Conservation (phyloP, 83 land plant genomes). For the Diphasiastrum complanatum region DNA sequence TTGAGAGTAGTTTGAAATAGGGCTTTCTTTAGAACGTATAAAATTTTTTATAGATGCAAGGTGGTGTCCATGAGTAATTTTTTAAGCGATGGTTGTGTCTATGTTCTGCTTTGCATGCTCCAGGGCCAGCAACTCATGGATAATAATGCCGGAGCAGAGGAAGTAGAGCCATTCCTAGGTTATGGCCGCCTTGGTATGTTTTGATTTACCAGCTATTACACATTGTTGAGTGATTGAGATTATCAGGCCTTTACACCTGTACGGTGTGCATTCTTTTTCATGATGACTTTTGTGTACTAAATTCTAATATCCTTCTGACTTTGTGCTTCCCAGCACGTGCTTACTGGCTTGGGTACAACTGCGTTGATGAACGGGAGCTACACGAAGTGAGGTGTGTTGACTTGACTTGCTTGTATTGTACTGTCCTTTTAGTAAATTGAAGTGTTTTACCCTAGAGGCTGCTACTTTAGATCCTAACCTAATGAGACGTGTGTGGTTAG, state of each 20-base stretch:
- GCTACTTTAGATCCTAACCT: too few relatives aligned
- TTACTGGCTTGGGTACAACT: slow-evolving; percentile 75
- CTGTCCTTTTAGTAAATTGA: too few relatives aligned
- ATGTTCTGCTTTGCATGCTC: neutral
- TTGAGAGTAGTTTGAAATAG: too few relatives aligned
- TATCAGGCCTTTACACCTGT: neutral
- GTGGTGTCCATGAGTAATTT: neutral
- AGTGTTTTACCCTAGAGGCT: too few relatives aligned
- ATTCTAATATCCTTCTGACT: neutral
- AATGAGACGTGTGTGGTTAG: too few relatives aligned
- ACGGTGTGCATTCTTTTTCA: neutral
- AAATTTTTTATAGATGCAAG: neutral
- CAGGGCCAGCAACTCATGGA: slow-evolving; percentile 63
- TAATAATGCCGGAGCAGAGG: slow-evolving; percentile 45
- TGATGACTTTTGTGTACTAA: neutral
- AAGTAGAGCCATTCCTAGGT: slow-evolving; percentile 91
- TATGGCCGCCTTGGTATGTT: slow-evolving; percentile 84
- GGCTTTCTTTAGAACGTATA: too few relatives aligned
- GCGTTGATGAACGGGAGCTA: slow-evolving; percentile 80
- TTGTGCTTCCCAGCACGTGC: slow-evolving; percentile 62
- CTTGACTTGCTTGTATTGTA: too few relatives aligned
- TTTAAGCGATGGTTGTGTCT: neutral
- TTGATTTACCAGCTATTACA: neutral
- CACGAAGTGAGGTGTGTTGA: slow-evolving; percentile 66
- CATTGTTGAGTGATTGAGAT: neutral